Evolutionary conservation across 306 rosid genomes (phyloP), one percentile per base, ranked within the genome.

Genomic region (Prunus padus): DNA sequence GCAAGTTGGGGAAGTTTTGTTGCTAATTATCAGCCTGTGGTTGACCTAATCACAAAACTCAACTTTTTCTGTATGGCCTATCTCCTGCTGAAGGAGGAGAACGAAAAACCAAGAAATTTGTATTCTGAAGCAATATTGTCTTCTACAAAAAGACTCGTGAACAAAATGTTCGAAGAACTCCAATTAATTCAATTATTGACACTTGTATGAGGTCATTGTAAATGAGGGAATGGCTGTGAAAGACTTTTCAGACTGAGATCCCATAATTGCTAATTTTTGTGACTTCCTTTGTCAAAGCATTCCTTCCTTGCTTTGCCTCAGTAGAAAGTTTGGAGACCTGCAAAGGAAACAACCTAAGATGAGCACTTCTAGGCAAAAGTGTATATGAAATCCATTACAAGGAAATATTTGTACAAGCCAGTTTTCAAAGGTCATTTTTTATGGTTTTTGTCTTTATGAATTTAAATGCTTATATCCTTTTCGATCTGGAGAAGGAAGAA

Each of bases 221-320:
- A 71, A 2, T 45, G 11, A 40, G 74, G 76, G 73, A 59, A 76
- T 33, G 30, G 13, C 16, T 65, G 76, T 37, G 12, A 52, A 11
- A 67, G 50, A 69, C 30, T 72, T 69, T 71, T 95, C 90, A 95
- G 83, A 95, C 86, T 8, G 98, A 89, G 81, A 92, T 89, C 66
- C 98, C 98, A 70, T 87, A 85, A 75, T 95, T 88, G 84, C 92
- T 92, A 40, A 95, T 92, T 88, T 89, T 90, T 30, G 90, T 71
- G 79, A 95, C 79, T 87, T 86, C 91, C 88, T 90, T 90, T 50
- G 88, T 81, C 86, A 92, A 78, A 49, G 83, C 76, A 26, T 62
- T 85, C 78, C 90, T 90, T 82, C 89, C 93, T 73, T 70, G 80
- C 93, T 92, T 92, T 46, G 90, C 91, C 77, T 90, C 93, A 25